These are phyloP conservation scores for Coniochaeta prunicola DNA, from an alignment of 2,329 filamentous ascomycete genomes.

Conservation along the genomic window DNA sequence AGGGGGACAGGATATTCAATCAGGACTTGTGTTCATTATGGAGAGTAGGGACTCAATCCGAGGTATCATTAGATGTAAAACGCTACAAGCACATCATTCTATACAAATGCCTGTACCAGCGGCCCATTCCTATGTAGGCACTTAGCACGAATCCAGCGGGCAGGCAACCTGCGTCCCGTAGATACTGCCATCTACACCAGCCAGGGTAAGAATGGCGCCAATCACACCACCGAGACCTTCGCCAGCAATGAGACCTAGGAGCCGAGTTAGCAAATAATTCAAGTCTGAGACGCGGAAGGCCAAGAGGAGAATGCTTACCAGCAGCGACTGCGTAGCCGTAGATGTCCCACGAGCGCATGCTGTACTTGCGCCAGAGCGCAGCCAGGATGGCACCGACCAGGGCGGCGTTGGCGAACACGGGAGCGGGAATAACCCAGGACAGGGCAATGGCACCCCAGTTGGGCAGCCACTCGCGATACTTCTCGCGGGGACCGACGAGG, in stretches of 20 bases:
- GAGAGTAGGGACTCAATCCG: neutral
- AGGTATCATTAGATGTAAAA: constrained; percentile 1
- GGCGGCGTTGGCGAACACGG: constrained; percentile 52
- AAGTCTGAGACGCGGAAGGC: neutral
- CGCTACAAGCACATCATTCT: neutral
- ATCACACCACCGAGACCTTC: constrained; percentile 58
- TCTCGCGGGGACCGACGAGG: constrained; percentile 43
- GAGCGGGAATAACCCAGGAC: constrained; percentile 49
- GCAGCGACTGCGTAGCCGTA: constrained; percentile 49
- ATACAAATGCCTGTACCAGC: neutral
- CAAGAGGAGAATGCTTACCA: constrained; percentile 8
- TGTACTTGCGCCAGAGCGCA: constrained; percentile 46
- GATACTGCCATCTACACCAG: constrained; percentile 12
- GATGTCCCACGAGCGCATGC: constrained; percentile 44
- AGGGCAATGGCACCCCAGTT: constrained; percentile 57
- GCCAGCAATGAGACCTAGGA: constrained; percentile 54
- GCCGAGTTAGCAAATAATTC: neutral
- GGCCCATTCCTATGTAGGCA: neutral
- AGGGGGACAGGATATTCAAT: neutral
- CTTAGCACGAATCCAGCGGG: constrained; percentile 14
- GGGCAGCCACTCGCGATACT: constrained; percentile 47
- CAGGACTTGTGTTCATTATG: neutral
- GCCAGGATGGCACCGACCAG: constrained; percentile 46
- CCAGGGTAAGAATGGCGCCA: constrained; percentile 16
- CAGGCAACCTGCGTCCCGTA: constrained; percentile 15